Evolutionary conservation across 345 rosid genomes (phyloP).

Genomic region (Acer saccharum): DNA sequence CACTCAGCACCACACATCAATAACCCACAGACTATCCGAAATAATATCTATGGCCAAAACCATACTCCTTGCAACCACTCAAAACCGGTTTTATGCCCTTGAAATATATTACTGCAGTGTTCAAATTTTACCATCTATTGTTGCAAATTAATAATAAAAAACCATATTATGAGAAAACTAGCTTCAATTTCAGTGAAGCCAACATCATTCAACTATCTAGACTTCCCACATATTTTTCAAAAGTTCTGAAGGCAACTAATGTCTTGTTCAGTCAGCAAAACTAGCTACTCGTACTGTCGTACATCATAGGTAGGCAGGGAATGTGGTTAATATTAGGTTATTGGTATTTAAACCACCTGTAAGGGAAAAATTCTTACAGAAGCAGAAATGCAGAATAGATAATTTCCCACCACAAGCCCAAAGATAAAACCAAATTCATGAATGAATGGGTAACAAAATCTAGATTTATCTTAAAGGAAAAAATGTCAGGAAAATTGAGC

Average conservation of each 20-base stretch:
- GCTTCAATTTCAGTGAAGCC: background rate
- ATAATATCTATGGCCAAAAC: background rate
- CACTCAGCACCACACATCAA: background rate
- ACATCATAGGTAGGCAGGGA: background rate
- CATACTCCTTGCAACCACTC: background rate
- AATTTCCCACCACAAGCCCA: background rate
- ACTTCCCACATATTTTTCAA: background rate
- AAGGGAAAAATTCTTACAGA: background rate
- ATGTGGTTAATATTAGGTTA: background rate
- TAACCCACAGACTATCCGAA: background rate
- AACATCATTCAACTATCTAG: background rate
- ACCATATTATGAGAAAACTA: background rate
- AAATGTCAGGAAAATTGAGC: background rate
- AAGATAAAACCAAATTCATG: background rate
- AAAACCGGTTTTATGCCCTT: background rate
- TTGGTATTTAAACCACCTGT: background rate
- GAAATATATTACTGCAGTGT: background rate
- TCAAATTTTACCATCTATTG: background rate
- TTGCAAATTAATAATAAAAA: background rate
- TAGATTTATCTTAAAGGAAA: background rate
- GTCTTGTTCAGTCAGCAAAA: background rate
- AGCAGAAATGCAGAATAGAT: background rate
- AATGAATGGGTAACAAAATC: background rate
- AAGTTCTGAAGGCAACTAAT: background rate
- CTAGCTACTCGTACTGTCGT: background rate